Evolutionary conservation across 352 stramenopile species (phyloP).

Genomic region (Halophytophthora polymorphica): DNA sequence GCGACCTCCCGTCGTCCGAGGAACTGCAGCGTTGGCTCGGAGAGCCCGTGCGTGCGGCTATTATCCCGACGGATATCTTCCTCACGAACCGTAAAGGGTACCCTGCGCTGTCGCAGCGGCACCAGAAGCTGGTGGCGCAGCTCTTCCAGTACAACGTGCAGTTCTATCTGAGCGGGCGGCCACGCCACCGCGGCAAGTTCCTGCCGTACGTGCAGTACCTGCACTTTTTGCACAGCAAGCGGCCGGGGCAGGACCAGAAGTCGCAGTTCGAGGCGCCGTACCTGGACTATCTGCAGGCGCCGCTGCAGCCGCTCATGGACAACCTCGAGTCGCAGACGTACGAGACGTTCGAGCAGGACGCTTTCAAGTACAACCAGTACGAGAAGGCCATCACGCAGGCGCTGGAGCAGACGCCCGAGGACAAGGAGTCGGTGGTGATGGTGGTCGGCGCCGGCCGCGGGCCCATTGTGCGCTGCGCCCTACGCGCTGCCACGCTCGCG

Average conservation of each 20-base stretch:
- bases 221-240: conserved; percentile 87
- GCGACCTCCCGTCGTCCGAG: conserved; percentile 60
- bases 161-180: conserved; percentile 81
- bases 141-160: conserved; percentile 84
- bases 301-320: conserved; percentile 97
- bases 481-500: conserved; percentile 65
- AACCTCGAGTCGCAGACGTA: conserved; percentile 98
- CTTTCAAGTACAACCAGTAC: conserved; percentile 98
- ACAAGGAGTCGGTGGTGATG: conserved; percentile 82
- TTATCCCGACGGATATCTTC: conserved; percentile 91
- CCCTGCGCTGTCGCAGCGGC: conserved; percentile 90
- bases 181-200: conserved; percentile 64
- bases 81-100: conserved; percentile 96
- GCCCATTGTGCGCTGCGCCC: conserved; percentile 90
- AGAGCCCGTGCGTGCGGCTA: conserved; percentile 75
- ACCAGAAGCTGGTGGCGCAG: conserved; percentile 83
- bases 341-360: conserved; percentile 98
- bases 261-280: conserved; percentile 92
- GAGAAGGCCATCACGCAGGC: conserved; percentile 90
- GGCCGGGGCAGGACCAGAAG: conserved; percentile 64
- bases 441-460: conserved; percentile 94
- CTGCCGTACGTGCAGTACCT: conserved; percentile 94
- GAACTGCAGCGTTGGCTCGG: conserved; percentile 84
- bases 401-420: conserved; percentile 47
- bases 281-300: conserved; percentile 95